A percentile compares a stretch with the other conserved stretches of the same genome.
These are phyloP conservation scores for Cercospora sp. DNA, from an alignment of 2,329 filamentous ascomycete genomes.

Conservation along the genomic window DNA sequence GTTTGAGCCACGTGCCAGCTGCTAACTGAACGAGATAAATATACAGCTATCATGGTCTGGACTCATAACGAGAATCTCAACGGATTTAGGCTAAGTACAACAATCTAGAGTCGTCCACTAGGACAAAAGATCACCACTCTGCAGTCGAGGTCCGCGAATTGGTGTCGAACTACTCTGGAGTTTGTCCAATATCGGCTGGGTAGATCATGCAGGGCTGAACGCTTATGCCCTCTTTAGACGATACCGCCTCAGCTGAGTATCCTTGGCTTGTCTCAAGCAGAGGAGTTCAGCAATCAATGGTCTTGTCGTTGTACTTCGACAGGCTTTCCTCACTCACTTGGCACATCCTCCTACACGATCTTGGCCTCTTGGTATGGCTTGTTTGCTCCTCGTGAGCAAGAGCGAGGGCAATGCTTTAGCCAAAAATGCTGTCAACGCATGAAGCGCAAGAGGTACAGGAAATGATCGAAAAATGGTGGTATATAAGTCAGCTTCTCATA, in stretches of 20 bases:
- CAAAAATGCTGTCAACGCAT: not conserved
- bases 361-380: not conserved
- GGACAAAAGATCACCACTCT: not conserved
- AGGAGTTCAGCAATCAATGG: not conserved
- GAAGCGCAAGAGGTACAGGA: not conserved
- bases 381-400: not conserved
- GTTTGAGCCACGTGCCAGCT: not conserved
- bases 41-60: not conserved
- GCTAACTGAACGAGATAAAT: not conserved
- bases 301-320: not conserved
- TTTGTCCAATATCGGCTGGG: not conserved
- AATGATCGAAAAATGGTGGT: not conserved
- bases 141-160: not conserved
- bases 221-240: not conserved
- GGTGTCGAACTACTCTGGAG: not conserved
- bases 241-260: not conserved
- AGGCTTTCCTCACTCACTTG: not conserved
- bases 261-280: not conserved
- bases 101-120: not conserved
- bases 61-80: not conserved
- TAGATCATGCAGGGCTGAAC: not conserved
- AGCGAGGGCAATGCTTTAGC: not conserved
- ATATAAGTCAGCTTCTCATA: not conserved
- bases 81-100: not conserved
- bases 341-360: not conserved